These are phyloP conservation scores for Lasiosphaeria ovina DNA, from an alignment of 495 filamentous ascomycete species.

Conservation along the genomic window DNA sequence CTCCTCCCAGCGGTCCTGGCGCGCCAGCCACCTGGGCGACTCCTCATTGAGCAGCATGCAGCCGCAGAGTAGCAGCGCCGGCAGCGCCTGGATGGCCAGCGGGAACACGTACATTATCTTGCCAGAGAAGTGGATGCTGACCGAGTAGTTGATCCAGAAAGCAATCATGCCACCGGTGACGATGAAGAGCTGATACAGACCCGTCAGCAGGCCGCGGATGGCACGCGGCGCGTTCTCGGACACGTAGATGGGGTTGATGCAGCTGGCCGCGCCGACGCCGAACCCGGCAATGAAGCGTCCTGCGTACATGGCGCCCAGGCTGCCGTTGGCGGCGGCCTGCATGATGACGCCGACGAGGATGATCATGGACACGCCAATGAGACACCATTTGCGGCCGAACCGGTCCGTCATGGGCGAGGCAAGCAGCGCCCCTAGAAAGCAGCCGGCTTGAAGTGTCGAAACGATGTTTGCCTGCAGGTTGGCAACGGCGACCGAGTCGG, in stretches of 20 bases:
- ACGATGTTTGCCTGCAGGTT: slow-evolving; percentile 50
- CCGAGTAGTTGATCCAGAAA: slow-evolving; percentile 59
- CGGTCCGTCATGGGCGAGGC: slow-evolving; percentile 39
- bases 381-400: slow-evolving; percentile 53
- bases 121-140: slow-evolving; percentile 39
- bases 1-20: slow-evolving; percentile 67
- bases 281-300: slow-evolving; percentile 62
- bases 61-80: slow-evolving; percentile 56
- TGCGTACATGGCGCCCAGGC: slow-evolving; percentile 56
- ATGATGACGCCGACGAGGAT: slow-evolving; percentile 55
- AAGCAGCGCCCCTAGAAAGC: slow-evolving; percentile 44
- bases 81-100: slow-evolving; percentile 63
- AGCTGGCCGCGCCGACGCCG: slow-evolving; percentile 58
- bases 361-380: slow-evolving; percentile 55
- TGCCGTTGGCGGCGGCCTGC: slow-evolving; percentile 50
- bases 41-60: slow-evolving; percentile 61
- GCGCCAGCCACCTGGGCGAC: slow-evolving; percentile 69
- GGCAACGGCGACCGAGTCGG: slow-evolving; percentile 28
- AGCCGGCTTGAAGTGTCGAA: slow-evolving; percentile 55
- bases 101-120: slow-evolving; percentile 60
- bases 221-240: slow-evolving; percentile 53
- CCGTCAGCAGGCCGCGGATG: slow-evolving; percentile 56
- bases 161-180: slow-evolving; percentile 55
- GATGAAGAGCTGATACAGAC: slow-evolving; percentile 60
- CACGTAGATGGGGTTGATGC: slow-evolving; percentile 59